phyloP scores from a whole-genome alignment of 768 basidiomycete genomes.

The Mycena latifolia region DNA sequence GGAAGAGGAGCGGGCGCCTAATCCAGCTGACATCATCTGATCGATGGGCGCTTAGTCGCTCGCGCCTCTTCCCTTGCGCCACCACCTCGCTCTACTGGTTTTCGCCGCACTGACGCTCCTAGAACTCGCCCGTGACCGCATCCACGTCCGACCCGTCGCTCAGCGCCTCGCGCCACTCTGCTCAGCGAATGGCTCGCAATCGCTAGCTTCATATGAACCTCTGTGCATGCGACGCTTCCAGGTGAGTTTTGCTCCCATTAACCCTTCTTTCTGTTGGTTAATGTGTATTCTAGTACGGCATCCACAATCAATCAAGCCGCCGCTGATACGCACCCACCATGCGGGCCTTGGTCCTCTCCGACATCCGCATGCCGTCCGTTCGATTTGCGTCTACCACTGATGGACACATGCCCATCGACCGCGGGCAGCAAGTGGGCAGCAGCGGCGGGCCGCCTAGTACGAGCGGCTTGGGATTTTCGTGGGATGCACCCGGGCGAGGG shows the following conservation, averaged over 20 bases:
- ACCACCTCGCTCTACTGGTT: slow-evolving; percentile 6
- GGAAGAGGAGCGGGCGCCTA: too few relatives aligned
- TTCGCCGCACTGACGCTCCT: neutral
- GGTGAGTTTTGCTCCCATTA: slow-evolving; percentile 2
- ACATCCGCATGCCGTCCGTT: neutral
- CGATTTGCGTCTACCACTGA: neutral
- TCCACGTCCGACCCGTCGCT: slow-evolving; percentile 9
- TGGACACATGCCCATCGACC: neutral
- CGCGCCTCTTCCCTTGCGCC: neutral
- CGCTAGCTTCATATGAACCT: too few relatives aligned
- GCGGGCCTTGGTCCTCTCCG: neutral
- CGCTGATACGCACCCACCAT: neutral
- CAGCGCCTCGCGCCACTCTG: neutral
- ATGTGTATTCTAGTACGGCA: slow-evolving; percentile 11
- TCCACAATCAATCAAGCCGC: neutral
- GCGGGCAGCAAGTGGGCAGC: too few relatives aligned
- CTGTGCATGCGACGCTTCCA: too few relatives aligned
- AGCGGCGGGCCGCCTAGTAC: neutral
- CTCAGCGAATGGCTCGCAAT: slow-evolving; percentile 3
- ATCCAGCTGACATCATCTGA: neutral
- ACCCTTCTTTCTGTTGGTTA: slow-evolving; percentile 2
- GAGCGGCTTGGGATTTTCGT: slow-evolving; percentile 5
- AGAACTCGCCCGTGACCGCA: slow-evolving; percentile 5
- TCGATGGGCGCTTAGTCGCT: neutral
- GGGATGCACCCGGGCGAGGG: slow-evolving; percentile 7